These are phyloP conservation scores for Hemileia vastatrix DNA, from an alignment of 1,284 basidiomycete genomes.

Conservation along the genomic window DNA sequence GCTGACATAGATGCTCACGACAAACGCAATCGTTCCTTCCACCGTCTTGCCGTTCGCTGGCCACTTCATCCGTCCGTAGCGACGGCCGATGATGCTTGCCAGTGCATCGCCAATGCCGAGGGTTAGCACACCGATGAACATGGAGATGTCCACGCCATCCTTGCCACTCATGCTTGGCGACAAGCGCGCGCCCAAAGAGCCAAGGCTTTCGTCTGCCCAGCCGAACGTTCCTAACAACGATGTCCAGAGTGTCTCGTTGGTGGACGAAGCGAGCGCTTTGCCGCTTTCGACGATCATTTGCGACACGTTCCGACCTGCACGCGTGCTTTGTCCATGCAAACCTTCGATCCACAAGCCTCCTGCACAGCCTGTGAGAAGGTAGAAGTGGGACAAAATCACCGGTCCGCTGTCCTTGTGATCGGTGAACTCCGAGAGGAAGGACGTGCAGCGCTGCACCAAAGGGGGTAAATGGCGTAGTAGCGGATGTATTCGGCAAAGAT, in stretches of 20 bases:
- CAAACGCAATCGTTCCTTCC: constrained; percentile 79
- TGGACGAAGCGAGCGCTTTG: too few relatives aligned
- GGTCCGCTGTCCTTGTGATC: constrained; percentile 92
- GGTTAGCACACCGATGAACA: constrained; percentile 74
- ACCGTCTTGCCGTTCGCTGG: constrained; percentile 59
- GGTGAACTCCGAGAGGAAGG: too few relatives aligned
- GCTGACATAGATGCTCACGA: constrained; percentile 58
- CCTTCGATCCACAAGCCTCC: constrained; percentile 90
- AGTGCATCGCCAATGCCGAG: constrained; percentile 90
- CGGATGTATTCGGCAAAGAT: constrained; percentile 90
- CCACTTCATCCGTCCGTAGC: constrained; percentile 49
- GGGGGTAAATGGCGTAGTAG: constrained; percentile 92
- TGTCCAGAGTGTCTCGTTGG: too few relatives aligned
- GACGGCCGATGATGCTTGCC: constrained; percentile 82
- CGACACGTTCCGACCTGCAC: too few relatives aligned
- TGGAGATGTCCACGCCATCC: constrained; percentile 22
- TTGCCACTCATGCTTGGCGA: too few relatives aligned
- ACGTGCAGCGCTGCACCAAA: too few relatives aligned
- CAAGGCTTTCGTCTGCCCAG: too few relatives aligned
- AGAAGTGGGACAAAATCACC: constrained; percentile 94
- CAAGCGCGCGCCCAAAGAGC: too few relatives aligned
- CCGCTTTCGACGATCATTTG: too few relatives aligned
- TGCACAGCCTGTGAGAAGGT: constrained; percentile 88
- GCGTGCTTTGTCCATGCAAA: too few relatives aligned
- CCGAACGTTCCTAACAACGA: too few relatives aligned